phyloP scores from a whole-genome alignment of 345 rosid genomes.

The Cardamine resedifolia region DNA sequence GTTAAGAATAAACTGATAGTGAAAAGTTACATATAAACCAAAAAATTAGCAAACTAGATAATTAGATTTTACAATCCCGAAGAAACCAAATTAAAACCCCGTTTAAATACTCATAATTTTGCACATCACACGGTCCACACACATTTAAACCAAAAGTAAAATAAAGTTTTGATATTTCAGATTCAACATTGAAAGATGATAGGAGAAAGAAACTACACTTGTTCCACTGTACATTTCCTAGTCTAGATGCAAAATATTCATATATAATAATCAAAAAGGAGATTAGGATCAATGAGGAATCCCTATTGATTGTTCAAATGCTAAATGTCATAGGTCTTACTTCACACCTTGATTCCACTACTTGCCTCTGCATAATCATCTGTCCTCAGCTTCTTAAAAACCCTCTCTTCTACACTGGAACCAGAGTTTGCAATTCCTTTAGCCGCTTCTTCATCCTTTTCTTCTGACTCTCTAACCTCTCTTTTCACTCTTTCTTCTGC shows the following conservation, averaged over 20 bases:
- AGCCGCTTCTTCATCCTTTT: conserved; percentile 20
- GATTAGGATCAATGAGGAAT: neutral
- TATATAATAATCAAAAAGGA: neutral
- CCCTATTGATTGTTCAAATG: conserved; percentile 9
- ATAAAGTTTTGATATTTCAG: neutral
- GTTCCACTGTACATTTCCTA: conserved; percentile 1
- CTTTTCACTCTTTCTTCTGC: conserved; percentile 40
- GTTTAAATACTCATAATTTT: neutral
- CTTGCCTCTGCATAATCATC: conserved; percentile 35
- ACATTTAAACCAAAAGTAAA: neutral
- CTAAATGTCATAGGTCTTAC: neutral
- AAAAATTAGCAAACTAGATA: neutral
- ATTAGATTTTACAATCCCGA: neutral
- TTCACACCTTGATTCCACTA: conserved; percentile 29
- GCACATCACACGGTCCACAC: neutral
- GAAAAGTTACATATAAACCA: neutral
- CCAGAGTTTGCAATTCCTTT: conserved; percentile 32
- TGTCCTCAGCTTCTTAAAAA: conserved; percentile 47
- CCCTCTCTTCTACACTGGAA: conserved; percentile 40
- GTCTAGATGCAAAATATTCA: conserved; percentile 17
- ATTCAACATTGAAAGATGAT: conserved; percentile 12
- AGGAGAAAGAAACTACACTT: neutral
- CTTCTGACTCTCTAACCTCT: conserved; percentile 36
- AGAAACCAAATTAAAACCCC: neutral
- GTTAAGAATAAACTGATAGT: neutral